Conservation (phyloP, 495 filamentous ascomycete genomes). For the Penicillium taxi region DNA sequence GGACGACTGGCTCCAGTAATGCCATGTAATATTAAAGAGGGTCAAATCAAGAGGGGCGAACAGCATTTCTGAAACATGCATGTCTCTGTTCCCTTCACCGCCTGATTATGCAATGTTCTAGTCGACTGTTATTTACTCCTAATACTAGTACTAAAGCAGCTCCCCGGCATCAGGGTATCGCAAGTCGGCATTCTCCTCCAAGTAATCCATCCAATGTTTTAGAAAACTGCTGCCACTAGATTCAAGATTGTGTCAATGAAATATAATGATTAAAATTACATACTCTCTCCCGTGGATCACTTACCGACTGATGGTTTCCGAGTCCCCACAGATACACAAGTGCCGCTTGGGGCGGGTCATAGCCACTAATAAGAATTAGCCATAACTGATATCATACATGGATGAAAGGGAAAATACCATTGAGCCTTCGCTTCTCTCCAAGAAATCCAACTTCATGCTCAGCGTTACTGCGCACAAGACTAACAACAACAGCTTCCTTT, state of each 20-base stretch:
- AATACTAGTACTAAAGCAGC: conserved; percentile 27
- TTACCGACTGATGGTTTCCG: conserved; percentile 80
- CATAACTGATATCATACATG: not conserved
- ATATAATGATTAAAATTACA: conserved; percentile 1
- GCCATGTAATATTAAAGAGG: too few species aligned
- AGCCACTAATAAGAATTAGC: conserved; percentile 52
- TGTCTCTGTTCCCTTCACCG: conserved; percentile 1
- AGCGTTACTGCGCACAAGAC: conserved; percentile 80
- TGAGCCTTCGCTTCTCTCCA: conserved; percentile 83
- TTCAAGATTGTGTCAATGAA: not conserved
- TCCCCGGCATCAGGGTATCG: conserved; percentile 69
- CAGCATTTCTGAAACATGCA: conserved; percentile 5
- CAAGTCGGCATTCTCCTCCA: conserved; percentile 79
- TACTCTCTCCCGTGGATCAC: too few species aligned
- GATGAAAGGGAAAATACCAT: conserved; percentile 49
- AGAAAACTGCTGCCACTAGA: conserved; percentile 71
- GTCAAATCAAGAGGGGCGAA: too few species aligned
- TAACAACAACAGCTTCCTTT: conserved; percentile 91
- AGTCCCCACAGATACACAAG: conserved; percentile 85
- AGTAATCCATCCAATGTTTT: conserved; percentile 78
- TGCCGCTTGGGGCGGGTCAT: conserved; percentile 92
- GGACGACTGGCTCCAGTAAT: too few species aligned
- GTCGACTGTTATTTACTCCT: not conserved
- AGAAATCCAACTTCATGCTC: conserved; percentile 88
- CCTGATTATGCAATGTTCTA: too few species aligned